These are phyloP conservation scores for Zopfochytrium polystomum DNA, from an alignment of 371 early-diverging fungal species.

Conservation along the genomic window DNA sequence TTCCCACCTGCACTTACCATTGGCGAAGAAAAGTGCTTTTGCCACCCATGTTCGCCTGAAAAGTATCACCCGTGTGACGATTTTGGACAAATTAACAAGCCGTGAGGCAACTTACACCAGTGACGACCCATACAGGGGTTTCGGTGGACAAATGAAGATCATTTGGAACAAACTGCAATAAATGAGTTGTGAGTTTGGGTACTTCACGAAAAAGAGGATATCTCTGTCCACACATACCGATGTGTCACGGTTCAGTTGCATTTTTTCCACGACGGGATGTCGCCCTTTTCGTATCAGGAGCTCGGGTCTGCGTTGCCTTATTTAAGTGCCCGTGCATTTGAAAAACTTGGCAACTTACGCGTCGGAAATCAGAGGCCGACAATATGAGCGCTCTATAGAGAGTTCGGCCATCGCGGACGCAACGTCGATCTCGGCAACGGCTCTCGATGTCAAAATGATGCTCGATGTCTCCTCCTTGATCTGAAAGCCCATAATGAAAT, in stretches of 20 bases:
- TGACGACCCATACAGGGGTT: conserved; percentile 66
- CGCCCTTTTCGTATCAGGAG: too few species aligned
- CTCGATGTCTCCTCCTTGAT: conserved; percentile 16
- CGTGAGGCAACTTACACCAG: conserved; percentile 68
- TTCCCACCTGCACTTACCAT: conserved; percentile 17
- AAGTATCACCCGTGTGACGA: conserved; percentile 20
- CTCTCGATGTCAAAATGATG: conserved; percentile 27
- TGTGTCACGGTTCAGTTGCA: conserved; percentile 44
- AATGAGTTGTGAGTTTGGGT: neutral
- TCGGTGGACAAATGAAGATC: conserved; percentile 60
- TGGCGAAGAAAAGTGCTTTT: conserved; percentile 91
- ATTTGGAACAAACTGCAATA: conserved; percentile 74
- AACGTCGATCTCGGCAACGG: conserved; percentile 70
- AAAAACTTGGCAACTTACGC: too few species aligned
- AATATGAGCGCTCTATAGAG: too few species aligned
- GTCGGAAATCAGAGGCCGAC: too few species aligned
- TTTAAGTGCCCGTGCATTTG: too few species aligned
- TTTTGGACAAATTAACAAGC: neutral
- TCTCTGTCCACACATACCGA: neutral
- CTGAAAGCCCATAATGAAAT: conserved; percentile 8
- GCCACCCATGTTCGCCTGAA: conserved; percentile 91
- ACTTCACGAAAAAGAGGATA: neutral
- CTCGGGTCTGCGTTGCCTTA: too few species aligned
- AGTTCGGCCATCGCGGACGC: conserved; percentile 63
- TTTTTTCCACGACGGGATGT: conserved; percentile 85